Conservation (phyloP, 495 filamentous ascomycete genomes). For the Chaetomium fimeti region DNA sequence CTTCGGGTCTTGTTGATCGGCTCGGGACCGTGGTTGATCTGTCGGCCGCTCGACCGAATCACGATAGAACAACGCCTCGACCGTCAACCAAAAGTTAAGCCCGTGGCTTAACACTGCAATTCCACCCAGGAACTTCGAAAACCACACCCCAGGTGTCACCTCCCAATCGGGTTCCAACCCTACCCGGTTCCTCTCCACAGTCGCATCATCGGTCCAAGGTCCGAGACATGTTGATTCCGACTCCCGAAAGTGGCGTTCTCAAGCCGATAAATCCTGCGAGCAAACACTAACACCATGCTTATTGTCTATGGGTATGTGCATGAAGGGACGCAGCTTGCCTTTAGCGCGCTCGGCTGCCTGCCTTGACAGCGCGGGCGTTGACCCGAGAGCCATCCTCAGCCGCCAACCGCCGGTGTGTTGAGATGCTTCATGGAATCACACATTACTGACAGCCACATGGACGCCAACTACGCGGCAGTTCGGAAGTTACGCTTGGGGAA, state of each 20-base stretch:
- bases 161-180: too few species aligned
- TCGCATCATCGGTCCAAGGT: not conserved
- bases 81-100: not conserved
- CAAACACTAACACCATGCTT: not conserved
- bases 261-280: not conserved
- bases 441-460: not conserved
- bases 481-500: constrained; percentile 17
- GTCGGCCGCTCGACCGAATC: not conserved
- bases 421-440: not conserved
- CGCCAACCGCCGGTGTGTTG: not conserved
- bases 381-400: not conserved
- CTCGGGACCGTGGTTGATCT: not conserved
- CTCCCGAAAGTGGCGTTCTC: not conserved
- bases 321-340: not conserved
- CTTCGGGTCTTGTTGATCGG: not conserved
- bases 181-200: not conserved
- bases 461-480: not conserved
- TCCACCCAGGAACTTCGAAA: too few species aligned
- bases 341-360: not conserved
- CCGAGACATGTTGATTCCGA: constrained; percentile 1
- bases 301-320: not conserved
- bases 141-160: too few species aligned
- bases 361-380: not conserved
- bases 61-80: not conserved
- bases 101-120: not conserved